Evolutionary conservation across 169 alveolate genomes (phyloP), one percentile per base, ranked within the genome.

Genomic region (Plasmodium vinckei): DNA sequence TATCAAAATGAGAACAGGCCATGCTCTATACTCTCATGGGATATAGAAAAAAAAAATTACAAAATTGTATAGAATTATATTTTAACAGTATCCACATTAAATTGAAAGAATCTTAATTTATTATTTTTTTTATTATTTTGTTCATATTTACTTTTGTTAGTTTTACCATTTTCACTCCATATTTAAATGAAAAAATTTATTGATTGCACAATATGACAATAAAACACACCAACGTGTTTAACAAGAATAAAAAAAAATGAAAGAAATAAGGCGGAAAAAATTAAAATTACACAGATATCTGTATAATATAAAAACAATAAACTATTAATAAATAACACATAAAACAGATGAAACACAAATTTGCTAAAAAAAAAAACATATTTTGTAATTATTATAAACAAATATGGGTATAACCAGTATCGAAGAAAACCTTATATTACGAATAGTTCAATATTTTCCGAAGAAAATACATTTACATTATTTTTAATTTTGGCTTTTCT

Each of bases 401-500:
- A 51, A 51, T 51, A 2, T 13, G 59, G 23, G 19, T 7, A 12
- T 12, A 51, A 51, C n/a, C 59, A 15, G 59, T 51, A 10, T 3
- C 23, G 9, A 17, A 12, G 5, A 19, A 57, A 57, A 15, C 54
- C 44, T 25, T 56, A 79, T 46, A 79, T 69, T 21, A 79, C 89
- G 19, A 79, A 42, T 59, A 79, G 21, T 44, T 79, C 84, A 53
- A 79, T 60, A 67, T 54, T 68, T 10, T 56, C 57, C 13, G 89
- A 79, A 17, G 89, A 42, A 46, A 79, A 79, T 4, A 79, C 89
- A 54, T 79, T 79, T 15, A 79, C 33, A 60, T 79, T 79, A 63
- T 67, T 79, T 60, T 79, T 79, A 54, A 79, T 56, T 69, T 79
- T 79, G 15, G 82, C 67, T 60, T 79, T 79, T 61, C 89, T 54